phyloP scores from a whole-genome alignment of 805 yeast species.

The Kluyveromyces lactis region DNA sequence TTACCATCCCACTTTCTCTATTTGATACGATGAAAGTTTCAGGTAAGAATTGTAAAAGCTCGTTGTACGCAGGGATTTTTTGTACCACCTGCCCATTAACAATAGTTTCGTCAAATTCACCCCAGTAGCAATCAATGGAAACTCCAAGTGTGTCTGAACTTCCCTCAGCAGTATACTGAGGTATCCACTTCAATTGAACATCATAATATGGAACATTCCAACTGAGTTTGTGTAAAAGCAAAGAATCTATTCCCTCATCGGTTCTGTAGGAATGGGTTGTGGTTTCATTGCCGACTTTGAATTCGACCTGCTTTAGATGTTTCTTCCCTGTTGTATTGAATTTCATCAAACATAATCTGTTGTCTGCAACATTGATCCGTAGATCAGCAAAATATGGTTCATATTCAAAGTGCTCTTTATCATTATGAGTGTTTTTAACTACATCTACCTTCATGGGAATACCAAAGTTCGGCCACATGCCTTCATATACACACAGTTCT shows the following conservation, averaged over 20 bases:
- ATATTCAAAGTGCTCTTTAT: constrained; percentile 41
- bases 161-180: constrained; percentile 37
- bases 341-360: constrained; percentile 53
- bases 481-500: constrained; percentile 46
- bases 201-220: constrained; percentile 49
- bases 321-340: constrained; percentile 49
- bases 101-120: constrained; percentile 49
- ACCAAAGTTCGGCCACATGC: constrained; percentile 40
- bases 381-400: constrained; percentile 62
- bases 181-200: constrained; percentile 71
- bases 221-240: constrained; percentile 56
- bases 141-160: constrained; percentile 41
- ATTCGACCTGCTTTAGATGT: constrained; percentile 51
- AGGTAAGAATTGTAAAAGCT: constrained; percentile 61
- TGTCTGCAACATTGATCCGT: constrained; percentile 46
- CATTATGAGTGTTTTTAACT: constrained; percentile 39
- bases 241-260: constrained; percentile 52
- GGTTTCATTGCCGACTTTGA: constrained; percentile 28
- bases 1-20: constrained; percentile 58
- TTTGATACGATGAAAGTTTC: constrained; percentile 57
- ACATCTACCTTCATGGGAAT: constrained; percentile 43
- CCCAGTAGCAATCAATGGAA: constrained; percentile 65
- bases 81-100: constrained; percentile 32
- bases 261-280: constrained; percentile 33
- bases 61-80: constrained; percentile 64